Evolutionary conservation across 495 filamentous ascomycete genomes (phyloP).

Genomic region (Penicillium taxi): DNA sequence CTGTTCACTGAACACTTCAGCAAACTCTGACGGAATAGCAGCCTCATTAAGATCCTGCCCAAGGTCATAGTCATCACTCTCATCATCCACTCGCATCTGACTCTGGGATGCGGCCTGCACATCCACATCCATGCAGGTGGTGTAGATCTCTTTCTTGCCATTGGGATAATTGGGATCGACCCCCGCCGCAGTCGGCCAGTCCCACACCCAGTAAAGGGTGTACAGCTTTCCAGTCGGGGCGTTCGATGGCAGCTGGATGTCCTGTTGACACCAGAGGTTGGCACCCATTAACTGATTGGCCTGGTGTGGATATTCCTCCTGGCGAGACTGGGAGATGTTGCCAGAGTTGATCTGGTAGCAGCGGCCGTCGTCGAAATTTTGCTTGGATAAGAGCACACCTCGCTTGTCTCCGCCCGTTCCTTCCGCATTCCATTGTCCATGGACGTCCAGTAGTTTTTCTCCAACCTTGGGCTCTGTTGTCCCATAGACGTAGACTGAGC

Average conservation of each 20-base stretch:
- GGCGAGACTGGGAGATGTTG: constrained; percentile 47
- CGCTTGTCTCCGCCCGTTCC: constrained; percentile 69
- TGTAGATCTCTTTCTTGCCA: constrained; percentile 65
- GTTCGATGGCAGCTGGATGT: constrained; percentile 59
- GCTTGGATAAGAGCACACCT: constrained; percentile 61
- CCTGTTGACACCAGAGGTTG: constrained; percentile 68
- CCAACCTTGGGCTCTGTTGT: constrained; percentile 55
- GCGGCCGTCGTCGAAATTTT: constrained; percentile 74
- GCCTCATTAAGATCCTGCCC: constrained; percentile 32
- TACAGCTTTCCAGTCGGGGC: constrained; percentile 46
- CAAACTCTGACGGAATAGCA: constrained; percentile 32
- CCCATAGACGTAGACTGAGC: constrained; percentile 75
- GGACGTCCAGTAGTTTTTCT: constrained; percentile 60
- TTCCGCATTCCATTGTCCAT: constrained; percentile 63
- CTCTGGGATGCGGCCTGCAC: constrained; percentile 33
- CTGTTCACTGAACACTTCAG: constrained; percentile 11
- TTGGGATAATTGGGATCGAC: constrained; percentile 39
- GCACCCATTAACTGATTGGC: constrained; percentile 37
- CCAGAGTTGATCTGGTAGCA: constrained; percentile 63
- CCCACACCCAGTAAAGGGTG: constrained; percentile 89
- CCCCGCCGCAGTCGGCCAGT: constrained; percentile 60
- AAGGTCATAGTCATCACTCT: constrained; percentile 15
- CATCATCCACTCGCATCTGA: constrained; percentile 2
- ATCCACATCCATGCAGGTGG: constrained; percentile 71
- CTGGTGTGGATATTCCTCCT: constrained; percentile 39